phyloP scores from a whole-genome alignment of 1,284 basidiomycete genomes.

The Microbotryum intermedium region DNA sequence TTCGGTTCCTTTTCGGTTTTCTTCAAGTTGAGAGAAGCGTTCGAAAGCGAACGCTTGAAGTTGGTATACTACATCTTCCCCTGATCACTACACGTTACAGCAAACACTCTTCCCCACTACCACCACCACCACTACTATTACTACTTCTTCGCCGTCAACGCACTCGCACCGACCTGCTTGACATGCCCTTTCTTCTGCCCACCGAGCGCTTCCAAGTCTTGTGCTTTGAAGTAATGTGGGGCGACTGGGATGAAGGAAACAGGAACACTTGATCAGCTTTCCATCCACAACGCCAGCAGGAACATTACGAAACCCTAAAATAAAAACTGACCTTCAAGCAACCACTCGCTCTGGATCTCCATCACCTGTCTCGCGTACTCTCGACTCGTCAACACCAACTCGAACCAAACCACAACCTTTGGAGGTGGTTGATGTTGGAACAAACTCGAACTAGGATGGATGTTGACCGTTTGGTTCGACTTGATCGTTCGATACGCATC shows the following conservation, averaged over 20 bases:
- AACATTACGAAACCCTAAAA: not conserved
- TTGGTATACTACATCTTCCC: too few relatives aligned
- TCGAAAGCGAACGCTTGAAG: too few relatives aligned
- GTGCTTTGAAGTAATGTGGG: slow-evolving; percentile 85
- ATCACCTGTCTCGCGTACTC: slow-evolving; percentile 74
- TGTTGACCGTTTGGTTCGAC: slow-evolving; percentile 83
- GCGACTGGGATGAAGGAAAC: slow-evolving; percentile 52
- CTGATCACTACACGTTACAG: too few relatives aligned
- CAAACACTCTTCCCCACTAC: too few relatives aligned
- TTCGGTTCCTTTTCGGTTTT: too few relatives aligned
- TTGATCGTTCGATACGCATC: slow-evolving; percentile 36
- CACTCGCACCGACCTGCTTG: not conserved
- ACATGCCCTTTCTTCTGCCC: slow-evolving; percentile 29
- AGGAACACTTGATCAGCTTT: not conserved
- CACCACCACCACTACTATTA: too few relatives aligned
- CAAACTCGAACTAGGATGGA: slow-evolving; percentile 89
- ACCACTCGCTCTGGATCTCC: slow-evolving; percentile 92
- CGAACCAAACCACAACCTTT: slow-evolving; percentile 85
- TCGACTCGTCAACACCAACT: slow-evolving; percentile 57
- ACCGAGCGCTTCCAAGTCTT: slow-evolving; percentile 63
- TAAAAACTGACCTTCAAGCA: slow-evolving; percentile 65
- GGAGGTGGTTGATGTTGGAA: slow-evolving; percentile 93
- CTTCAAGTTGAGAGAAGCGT: too few relatives aligned
- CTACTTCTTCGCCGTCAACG: too few relatives aligned
- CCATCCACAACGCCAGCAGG: not conserved